Base-by-base conservation (phyloP, 176 grass and related monocot genomes). In the Aegilops speltoides region DNA sequence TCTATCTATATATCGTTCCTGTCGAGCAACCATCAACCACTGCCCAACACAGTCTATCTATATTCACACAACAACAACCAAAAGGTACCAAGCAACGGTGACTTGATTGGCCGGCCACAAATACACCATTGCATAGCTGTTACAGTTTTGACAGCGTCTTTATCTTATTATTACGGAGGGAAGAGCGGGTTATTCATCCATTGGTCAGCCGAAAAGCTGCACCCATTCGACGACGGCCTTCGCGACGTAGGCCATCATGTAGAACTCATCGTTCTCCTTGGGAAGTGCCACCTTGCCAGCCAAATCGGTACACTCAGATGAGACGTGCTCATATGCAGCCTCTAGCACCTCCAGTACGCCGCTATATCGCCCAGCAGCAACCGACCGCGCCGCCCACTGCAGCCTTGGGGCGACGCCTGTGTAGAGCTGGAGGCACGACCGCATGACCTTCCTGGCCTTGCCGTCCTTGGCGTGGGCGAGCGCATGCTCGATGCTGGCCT, bases 361-460 rank as follows among this genome's bases (percentile, higher is more conserved):
- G 37, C 34, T 34, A 54, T 72, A 88, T 46, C 81, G 24, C 15
- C 81, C 37, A 0, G 64, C 52, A 0, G 74, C 74, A 14, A 84
- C 87, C 13, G 73, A 41, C 0, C 26, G 24, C 63, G 64, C 80
- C 52, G 73, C 73, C 80, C 72, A 83, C 46, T 34, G 76, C 68
- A 77, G 64, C 64, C 64, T 36, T 10, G 83, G 72, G 11, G 78
- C 79, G 19, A 60, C 50, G 8, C 43, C 56, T 28, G 34, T 52
- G 87, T 89, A 89, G 64, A 88, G 90, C 73, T 32, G 83, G 66
- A 89, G 54, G 78, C 75, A 87, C n/a, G 71, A 68, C 56, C 12
- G 11, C 36, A 59, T 26, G 2, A 43, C 75, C 37, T 73, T 59
- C 25, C 11, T 14, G 37, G 0, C 7, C 34, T 46, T 32, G 40